phyloP scores from a whole-genome alignment of 2,329 filamentous ascomycete species.

The Stagonosporopsis tanaceti region DNA sequence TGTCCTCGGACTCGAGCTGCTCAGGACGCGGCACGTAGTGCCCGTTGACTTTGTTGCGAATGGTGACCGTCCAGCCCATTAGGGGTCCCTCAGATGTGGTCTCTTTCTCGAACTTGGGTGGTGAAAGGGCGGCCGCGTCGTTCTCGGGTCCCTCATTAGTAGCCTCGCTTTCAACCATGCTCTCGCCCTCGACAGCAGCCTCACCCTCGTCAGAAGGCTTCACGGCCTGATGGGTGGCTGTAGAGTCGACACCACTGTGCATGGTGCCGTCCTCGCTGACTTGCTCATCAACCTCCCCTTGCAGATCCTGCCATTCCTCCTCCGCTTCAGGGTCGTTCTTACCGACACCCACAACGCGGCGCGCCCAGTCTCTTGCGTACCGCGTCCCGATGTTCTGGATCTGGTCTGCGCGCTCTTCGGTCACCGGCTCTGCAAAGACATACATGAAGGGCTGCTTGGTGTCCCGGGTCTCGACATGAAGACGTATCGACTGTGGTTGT shows the following conservation, averaged over 20 bases:
- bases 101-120: conserved; percentile 3
- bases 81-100: conserved; percentile 50
- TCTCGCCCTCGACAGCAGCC: neutral
- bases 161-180: neutral
- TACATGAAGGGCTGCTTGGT: conserved; percentile 75
- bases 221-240: neutral
- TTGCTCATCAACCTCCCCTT: conserved; percentile 45
- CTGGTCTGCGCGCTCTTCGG: conserved; percentile 71
- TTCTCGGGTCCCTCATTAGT: neutral
- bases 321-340: conserved; percentile 40
- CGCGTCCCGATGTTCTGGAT: conserved; percentile 76
- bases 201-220: neutral
- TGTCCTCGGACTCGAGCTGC: conserved; percentile 54
- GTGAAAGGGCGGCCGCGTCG: neutral
- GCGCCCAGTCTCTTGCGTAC: conserved; percentile 74
- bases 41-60: conserved; percentile 77
- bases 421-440: conserved; percentile 87
- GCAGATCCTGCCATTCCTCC: conserved; percentile 42
- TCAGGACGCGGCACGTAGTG: conserved; percentile 68
- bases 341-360: conserved; percentile 60
- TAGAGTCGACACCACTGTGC: conserved; percentile 1
- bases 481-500: conserved; percentile 67
- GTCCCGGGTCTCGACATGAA: conserved; percentile 82
- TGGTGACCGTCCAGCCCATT: conserved; percentile 74
- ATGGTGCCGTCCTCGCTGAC: conserved; percentile 34